These are phyloP conservation scores for Scheffersomyces stipitis DNA, from an alignment of 805 yeast genomes.

Conservation along the genomic window DNA sequence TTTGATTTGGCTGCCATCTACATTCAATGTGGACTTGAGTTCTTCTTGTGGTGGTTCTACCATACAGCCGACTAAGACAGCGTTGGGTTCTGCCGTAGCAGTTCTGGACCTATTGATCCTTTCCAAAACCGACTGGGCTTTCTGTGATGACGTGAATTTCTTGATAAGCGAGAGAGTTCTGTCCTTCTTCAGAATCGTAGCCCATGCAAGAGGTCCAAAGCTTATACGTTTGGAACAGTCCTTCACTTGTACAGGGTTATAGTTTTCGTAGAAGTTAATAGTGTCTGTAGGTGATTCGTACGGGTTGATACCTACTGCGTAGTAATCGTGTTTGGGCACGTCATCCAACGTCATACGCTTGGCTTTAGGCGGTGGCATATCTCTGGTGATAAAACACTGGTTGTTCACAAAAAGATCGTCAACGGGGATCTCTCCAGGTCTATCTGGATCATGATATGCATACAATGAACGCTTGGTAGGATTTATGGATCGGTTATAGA, in stretches of 20 bases:
- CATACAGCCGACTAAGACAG: not conserved
- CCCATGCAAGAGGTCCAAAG: not conserved
- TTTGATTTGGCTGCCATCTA: not conserved
- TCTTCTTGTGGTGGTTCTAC: not conserved
- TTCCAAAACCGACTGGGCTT: not conserved
- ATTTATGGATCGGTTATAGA: not conserved
- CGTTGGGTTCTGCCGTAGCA: not conserved
- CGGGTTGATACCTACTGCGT: constrained; percentile 10
- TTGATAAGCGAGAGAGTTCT: not conserved
- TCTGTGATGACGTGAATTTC: not conserved
- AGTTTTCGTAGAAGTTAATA: constrained; percentile 7
- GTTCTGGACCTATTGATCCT: not conserved
- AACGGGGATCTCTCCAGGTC: not conserved
- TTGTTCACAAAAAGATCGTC: not conserved
- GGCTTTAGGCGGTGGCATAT: constrained; percentile 2
- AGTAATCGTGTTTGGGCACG: constrained; percentile 1
- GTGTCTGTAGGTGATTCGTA: constrained; percentile 6
- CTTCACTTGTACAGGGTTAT: not conserved
- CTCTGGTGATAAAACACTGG: not conserved
- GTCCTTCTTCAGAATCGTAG: not conserved
- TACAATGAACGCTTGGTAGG: not conserved
- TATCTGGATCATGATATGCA: constrained; percentile 1
- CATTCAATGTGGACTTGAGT: not conserved
- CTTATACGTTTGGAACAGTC: not conserved
- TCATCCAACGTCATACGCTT: constrained; percentile 1